Evolutionary conservation across 2,329 filamentous ascomycete genomes (phyloP), one percentile per base, ranked within the genome.

Genomic region (Helminthosporium solani): DNA sequence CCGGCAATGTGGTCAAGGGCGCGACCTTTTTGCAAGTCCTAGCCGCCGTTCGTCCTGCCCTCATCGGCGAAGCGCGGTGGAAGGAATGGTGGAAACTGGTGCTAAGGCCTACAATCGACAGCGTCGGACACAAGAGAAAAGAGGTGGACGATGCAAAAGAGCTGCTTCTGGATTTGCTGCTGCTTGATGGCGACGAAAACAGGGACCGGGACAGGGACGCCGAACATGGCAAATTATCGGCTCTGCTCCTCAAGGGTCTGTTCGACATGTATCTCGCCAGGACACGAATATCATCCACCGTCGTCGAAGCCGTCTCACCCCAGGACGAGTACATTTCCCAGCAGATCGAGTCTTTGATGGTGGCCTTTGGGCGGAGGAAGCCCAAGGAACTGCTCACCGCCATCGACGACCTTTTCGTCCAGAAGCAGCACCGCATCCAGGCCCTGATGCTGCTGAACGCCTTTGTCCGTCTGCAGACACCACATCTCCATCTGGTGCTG

Each of bases 401-500:
- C 1, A 70, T 92, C 18, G 80, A 91, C 60, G 75, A 76, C 35
- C 84, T 84, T 51, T 79, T 94, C 49, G 73, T 85, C 20, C 81
- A 82, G 51, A 82, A 78, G 51, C 77, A 82, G 16, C 79, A 82
- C 49, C 83, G 88, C 16, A 78, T 83, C 44, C 80, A 82, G 49
- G 78, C 82, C 7, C 70, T 91, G 23, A 79, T 80, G 15, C 76
- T 94, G 9, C 74, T 94, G 14, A 84, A 83, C 61, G 81, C 85
- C 35, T 91, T 90, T 54, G 79, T 94, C 30, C 81, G 85, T 52
- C 80, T 83, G 47, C 85, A 90, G 54, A 86, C 88, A n/a, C 88
- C 88, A 3, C 88, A 91, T 69, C 75, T 94, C 1, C 82, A 94
- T 61, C 77, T 85, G 33, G 81, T 90, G 28, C 71, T 87, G 4